phyloP scores from a whole-genome alignment of 768 basidiomycete species.

The Rhodotorula graminis region DNA sequence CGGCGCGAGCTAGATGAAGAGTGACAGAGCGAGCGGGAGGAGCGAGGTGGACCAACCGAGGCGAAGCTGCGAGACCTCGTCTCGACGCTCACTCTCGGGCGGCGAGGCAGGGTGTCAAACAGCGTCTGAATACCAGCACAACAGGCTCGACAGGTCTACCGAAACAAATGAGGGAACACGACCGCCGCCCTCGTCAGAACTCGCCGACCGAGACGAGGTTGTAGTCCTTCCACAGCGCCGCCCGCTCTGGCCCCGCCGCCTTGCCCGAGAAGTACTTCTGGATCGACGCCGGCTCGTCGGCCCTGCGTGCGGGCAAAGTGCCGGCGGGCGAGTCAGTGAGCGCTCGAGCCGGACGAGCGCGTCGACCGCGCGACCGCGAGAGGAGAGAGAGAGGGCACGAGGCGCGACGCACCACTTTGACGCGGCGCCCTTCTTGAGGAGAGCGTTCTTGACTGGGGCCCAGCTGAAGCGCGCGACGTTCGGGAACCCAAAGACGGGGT shows the following conservation, averaged over 20 bases:
- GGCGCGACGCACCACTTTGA: conserved; percentile 66
- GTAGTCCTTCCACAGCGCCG: conserved; percentile 41
- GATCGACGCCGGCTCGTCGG: conserved; percentile 40
- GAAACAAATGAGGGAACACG: no score
- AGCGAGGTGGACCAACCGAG: no score
- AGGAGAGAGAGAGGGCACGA: neutral
- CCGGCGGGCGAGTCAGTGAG: neutral
- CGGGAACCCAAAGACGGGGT: conserved; percentile 89
- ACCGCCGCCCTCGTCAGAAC: conserved; percentile 19
- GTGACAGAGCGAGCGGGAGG: no score
- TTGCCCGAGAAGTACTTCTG: conserved; percentile 40
- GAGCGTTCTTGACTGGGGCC: conserved; percentile 78
- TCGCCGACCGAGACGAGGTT: conserved; percentile 35
- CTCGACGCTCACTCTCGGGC: no score
- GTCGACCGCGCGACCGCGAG: neutral
- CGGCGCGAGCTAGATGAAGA: no score
- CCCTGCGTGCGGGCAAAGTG: conserved; percentile 3
- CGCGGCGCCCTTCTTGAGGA: conserved; percentile 72
- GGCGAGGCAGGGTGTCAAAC: no score
- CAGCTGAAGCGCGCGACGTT: conserved; percentile 88
- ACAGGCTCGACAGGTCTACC: no score
- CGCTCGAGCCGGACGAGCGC: neutral
- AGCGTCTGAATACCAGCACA: no score
- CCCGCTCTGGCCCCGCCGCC: neutral
- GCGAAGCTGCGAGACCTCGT: no score